Evolutionary conservation across 805 yeast genomes (phyloP).

Genomic region (Schwanniomyces occidentalis): DNA sequence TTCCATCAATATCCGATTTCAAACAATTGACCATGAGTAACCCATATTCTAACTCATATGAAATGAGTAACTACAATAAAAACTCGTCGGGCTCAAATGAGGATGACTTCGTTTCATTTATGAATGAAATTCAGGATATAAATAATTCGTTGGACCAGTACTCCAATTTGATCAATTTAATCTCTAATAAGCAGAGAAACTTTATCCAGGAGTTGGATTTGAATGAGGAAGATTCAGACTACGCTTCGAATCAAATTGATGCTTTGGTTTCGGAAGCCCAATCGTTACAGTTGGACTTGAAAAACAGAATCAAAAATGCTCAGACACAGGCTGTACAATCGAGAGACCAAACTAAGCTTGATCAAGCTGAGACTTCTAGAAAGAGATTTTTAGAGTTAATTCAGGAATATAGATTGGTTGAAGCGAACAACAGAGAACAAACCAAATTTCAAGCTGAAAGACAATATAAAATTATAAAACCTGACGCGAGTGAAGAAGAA

Average conservation of each 20-base stretch:
- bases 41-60: conserved; percentile 31
- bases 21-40: conserved; percentile 40
- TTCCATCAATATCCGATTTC: too few species aligned
- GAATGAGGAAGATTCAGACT: conserved; percentile 46
- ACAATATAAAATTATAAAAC: conserved; percentile 87
- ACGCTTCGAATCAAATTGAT: conserved; percentile 75
- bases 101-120: conserved; percentile 44
- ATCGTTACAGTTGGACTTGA: conserved; percentile 72
- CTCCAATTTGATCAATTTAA: conserved; percentile 37
- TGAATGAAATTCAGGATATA: conserved; percentile 47
- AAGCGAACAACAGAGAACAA: conserved; percentile 81
- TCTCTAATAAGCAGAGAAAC: conserved; percentile 41
- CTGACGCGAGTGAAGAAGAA: conserved; percentile 81
- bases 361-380: conserved; percentile 88
- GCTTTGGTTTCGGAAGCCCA: conserved; percentile 74
- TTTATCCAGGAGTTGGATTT: conserved; percentile 43
- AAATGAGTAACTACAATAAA: conserved; percentile 26
- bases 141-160: conserved; percentile 44
- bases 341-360: conserved; percentile 73
- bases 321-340: conserved; percentile 63
- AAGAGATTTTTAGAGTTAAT: conserved; percentile 81
- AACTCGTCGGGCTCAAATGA: conserved; percentile 27
- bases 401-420: conserved; percentile 83
- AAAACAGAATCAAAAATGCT: conserved; percentile 71
- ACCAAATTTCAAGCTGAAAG: conserved; percentile 87